phyloP scores from a whole-genome alignment of 192 early-diverging fungal species.

The Oehlia diaphana region DNA sequence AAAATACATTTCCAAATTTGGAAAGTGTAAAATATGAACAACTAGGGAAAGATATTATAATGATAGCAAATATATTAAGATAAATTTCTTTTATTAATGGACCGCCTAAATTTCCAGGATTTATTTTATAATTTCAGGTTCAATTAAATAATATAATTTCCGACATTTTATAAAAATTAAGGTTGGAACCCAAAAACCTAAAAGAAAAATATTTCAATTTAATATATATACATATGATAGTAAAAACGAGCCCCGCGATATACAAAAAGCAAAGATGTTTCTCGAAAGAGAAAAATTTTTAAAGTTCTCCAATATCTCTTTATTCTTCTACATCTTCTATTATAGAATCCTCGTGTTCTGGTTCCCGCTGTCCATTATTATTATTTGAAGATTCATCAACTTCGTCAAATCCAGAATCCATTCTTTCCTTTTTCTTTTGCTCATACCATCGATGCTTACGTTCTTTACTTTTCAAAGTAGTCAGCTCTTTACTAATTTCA shows the following conservation, averaged over 20 bases:
- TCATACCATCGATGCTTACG: slow-evolving; percentile 65
- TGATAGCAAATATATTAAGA: neutral
- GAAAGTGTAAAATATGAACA: neutral
- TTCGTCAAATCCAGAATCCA: no score
- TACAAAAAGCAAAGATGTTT: no score
- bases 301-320: neutral
- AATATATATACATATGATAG: no score
- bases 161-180: no score
- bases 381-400: neutral
- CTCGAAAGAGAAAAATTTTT: no score
- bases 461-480: slow-evolving; percentile 49
- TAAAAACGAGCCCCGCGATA: no score
- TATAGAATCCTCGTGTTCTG: neutral
- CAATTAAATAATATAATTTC: no score
- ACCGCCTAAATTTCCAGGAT: no score
- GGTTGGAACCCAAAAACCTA: no score
- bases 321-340: neutral
- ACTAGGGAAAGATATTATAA: neutral
- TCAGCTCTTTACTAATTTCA: slow-evolving; percentile 36
- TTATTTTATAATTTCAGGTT: no score
- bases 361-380: neutral
- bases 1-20: neutral
- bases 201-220: no score
- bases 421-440: slow-evolving; percentile 40
- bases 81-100: no score